A percentile compares a stretch with the other conserved stretches of the same genome.
Evolutionary conservation across 805 yeast genomes (phyloP).

Genomic region (Ogataea methylovora): DNA sequence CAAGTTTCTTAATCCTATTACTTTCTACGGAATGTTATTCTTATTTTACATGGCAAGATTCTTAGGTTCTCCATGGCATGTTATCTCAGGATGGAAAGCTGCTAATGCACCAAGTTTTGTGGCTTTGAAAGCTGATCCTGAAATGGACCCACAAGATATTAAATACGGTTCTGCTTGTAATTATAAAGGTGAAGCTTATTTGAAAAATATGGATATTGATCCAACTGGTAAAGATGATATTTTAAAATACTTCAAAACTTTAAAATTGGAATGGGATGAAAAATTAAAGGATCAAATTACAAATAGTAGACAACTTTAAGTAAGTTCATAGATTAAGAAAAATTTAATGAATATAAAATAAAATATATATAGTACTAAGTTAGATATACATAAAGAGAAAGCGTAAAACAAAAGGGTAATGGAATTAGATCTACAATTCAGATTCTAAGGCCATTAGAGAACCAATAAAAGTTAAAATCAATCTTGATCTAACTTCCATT

Average conservation of each 20-base stretch:
- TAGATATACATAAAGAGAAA: slow-evolving; percentile 1
- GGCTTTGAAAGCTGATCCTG: slow-evolving; percentile 45
- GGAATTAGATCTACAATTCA: background rate
- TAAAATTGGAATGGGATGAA: slow-evolving; percentile 66
- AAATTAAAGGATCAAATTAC: slow-evolving; percentile 64
- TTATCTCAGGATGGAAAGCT: slow-evolving; percentile 80
- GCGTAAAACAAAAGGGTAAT: background rate
- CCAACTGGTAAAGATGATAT: slow-evolving; percentile 61
- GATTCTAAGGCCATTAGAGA: slow-evolving; percentile 71
- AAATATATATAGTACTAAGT: background rate
- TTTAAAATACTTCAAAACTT: slow-evolving; percentile 48
- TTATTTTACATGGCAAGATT: slow-evolving; percentile 78
- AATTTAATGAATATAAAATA: background rate
- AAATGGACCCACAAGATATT: slow-evolving; percentile 32
- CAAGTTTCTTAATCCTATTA: slow-evolving; percentile 66
- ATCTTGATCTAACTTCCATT: slow-evolving; percentile 88
- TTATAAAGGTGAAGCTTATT: slow-evolving; percentile 55
- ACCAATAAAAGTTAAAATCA: slow-evolving; percentile 91
- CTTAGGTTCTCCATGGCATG: slow-evolving; percentile 84
- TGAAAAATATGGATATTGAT: slow-evolving; percentile 50
- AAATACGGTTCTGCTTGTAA: slow-evolving; percentile 71
- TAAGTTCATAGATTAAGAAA: background rate
- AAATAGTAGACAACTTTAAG: slow-evolving; percentile 14
- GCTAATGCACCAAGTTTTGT: slow-evolving; percentile 82
- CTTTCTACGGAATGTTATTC: slow-evolving; percentile 79